Percentiles rank a stretch among this genome's conserved stretches.
phyloP scores from a whole-genome alignment of 305 asterid species.

The Nicotiana rustica region DNA sequence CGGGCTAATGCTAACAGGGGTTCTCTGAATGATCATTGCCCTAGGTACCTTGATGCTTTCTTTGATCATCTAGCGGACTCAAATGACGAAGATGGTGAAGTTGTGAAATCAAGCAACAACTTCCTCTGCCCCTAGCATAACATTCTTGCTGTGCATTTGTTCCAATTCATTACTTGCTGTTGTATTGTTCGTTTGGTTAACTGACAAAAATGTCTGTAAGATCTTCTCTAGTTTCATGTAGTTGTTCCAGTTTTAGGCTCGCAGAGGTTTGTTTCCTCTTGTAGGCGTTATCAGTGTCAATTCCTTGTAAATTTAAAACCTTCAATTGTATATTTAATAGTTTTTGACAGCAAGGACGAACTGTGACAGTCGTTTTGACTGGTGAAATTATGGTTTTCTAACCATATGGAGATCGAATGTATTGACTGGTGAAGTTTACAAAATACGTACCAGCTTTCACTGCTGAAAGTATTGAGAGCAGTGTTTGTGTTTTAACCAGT shows the following conservation, averaged over 20 bases:
- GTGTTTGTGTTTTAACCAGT: neutral
- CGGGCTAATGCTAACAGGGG: conserved; percentile 50
- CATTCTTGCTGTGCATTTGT: neutral
- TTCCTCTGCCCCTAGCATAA: neutral
- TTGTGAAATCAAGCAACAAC: conserved; percentile 26
- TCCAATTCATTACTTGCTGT: conserved; percentile 25
- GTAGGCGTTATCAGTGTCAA: neutral
- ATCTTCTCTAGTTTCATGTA: neutral
- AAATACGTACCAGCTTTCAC: neutral
- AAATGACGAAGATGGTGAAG: conserved; percentile 42
- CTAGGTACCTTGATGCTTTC: conserved; percentile 50
- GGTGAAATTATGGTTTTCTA: neutral
- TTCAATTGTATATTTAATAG: conserved; percentile 4
- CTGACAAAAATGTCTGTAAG: conserved; percentile 21
- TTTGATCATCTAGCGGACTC: conserved; percentile 44
- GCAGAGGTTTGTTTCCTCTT: neutral
- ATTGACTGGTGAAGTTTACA: neutral
- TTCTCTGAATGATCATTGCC: conserved; percentile 49
- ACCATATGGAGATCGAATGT: neutral
- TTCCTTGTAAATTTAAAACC: conserved; percentile 16
- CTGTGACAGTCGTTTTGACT: neutral
- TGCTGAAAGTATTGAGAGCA: neutral
- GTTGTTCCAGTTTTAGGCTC: neutral
- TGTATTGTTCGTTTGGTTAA: conserved; percentile 15
- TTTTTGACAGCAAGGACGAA: neutral